Evolutionary conservation across 192 early-diverging fungal genomes (phyloP), one percentile per base, ranked within the genome.

Genomic region (Phycomyces nitens): DNA sequence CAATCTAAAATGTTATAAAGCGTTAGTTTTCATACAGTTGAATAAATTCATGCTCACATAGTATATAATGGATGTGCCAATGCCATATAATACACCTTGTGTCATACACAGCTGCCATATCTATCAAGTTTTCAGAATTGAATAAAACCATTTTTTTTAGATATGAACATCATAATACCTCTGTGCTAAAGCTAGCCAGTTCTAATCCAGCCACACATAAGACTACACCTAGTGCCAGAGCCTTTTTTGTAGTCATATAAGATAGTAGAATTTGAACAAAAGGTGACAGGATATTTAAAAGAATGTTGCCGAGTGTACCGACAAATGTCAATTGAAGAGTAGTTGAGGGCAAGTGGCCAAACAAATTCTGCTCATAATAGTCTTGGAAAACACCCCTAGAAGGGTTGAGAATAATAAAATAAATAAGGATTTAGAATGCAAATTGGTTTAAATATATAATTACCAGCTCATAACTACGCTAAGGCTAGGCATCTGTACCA

Each of bases 41-140:
- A n/a, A 18, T 47, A 3, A 3, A 62, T 29, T 47, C 47, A 22
- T 16, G 18, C 66, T 69, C 56, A 69, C 66, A 50, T 56, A 62
- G 38, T 61, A 69, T 34, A 69, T 62, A 21, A 56, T 55, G 20
- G 66, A 34, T 4, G 42, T 54, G 21, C 78, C 73, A 56, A 75
- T 68, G 1, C 79, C 79, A 56, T 66, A 80, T 26, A 80, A 51
- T 22, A 75, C 56, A 18, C 79, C 79, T 16, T 75, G 76, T 18
- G 64, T 76, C 26, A 78, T 20, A 54, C 76, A 77, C 7, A 80
- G 40, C 24, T 80, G 78, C 75, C 75, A 74, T 10, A 81, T 77
- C 85, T 86, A 68, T 14, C 16, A 0, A 53, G 29, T 7, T 1
- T 0, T 9, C 9, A 0, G 4, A 22, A 40, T 3, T 15, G 38